Evolutionary conservation across 73 alveolate genomes (phyloP).

Genomic region (Paraurostyla sp.): DNA sequence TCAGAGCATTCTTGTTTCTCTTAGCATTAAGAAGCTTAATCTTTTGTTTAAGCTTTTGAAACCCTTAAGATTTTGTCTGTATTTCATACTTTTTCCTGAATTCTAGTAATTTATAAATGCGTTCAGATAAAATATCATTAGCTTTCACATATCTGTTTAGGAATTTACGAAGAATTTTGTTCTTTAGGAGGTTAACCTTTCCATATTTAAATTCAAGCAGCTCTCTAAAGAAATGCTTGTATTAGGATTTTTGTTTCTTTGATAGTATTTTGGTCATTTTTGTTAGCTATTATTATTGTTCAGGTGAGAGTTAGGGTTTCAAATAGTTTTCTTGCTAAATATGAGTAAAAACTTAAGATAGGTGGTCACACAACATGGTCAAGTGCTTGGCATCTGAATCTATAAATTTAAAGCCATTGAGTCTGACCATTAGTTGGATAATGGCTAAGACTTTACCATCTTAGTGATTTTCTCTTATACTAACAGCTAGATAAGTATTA

Average conservation of each 20-base stretch:
- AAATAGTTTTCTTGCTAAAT: not conserved
- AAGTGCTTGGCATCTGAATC: conserved; percentile 39
- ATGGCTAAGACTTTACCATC: not conserved
- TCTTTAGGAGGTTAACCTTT: conserved; percentile 2
- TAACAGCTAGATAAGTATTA: not conserved
- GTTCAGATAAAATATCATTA: not conserved
- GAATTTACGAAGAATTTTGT: conserved; percentile 25
- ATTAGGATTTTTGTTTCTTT: not conserved
- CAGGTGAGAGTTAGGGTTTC: not conserved
- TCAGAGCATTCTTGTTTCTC: conserved; percentile 22
- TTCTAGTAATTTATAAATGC: not conserved
- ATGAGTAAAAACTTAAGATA: not conserved
- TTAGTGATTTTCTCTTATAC: not conserved
- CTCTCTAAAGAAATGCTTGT: conserved; percentile 15
- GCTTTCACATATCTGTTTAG: conserved; percentile 35
- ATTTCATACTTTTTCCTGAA: not conserved
- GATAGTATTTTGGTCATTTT: not conserved
- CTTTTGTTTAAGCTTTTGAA: not conserved
- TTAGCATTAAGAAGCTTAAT: not conserved
- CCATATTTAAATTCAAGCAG: conserved; percentile 19
- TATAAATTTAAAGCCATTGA: not conserved
- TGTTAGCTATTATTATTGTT: not conserved
- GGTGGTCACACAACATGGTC: not conserved
- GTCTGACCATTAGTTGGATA: conserved; percentile 2
- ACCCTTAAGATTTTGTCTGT: not conserved